A percentile compares a stretch with the other conserved stretches of the same genome.
Evolutionary conservation across 2,329 filamentous ascomycete species (phyloP).

Genomic region (Berkeleyomyces rouxiae): DNA sequence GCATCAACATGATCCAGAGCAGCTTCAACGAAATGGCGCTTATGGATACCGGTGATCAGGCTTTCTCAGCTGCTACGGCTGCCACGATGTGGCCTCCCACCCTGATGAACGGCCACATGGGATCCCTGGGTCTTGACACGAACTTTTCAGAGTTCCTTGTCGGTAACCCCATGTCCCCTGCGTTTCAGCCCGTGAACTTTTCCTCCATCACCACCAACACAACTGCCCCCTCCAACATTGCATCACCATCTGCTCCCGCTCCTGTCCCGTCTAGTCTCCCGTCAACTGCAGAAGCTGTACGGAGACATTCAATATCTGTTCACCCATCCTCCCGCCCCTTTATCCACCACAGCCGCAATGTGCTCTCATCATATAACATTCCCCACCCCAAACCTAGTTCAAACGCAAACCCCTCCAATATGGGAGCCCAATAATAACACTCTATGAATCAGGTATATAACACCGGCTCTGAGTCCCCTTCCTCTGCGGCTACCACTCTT

Average conservation of each 20-base stretch:
- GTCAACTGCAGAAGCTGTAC: neutral
- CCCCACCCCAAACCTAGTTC: neutral
- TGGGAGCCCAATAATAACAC: slow-evolving; percentile 11
- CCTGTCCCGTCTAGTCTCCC: neutral
- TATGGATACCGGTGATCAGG: slow-evolving; percentile 23
- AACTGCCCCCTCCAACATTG: neutral
- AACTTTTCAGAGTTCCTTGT: slow-evolving; percentile 13
- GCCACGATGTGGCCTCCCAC: slow-evolving; percentile 53
- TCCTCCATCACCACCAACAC: neutral
- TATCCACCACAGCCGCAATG: neutral
- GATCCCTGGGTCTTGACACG: slow-evolving; percentile 10
- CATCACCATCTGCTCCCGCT: neutral
- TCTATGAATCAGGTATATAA: slow-evolving; percentile 18
- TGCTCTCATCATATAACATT: neutral
- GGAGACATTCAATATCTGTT: slow-evolving; percentile 7
- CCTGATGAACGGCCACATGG: slow-evolving; percentile 34
- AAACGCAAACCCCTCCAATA: neutral
- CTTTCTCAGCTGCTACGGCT: slow-evolving; percentile 11
- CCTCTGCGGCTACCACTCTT: slow-evolving; percentile 47
- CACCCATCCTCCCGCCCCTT: neutral
- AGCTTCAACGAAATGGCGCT: slow-evolving; percentile 49
- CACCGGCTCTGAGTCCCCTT: slow-evolving; percentile 53
- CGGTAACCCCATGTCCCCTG: slow-evolving; percentile 12
- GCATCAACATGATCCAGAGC: slow-evolving; percentile 74
- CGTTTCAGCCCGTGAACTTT: slow-evolving; percentile 11